Conservation (phyloP, 192 early-diverging fungal species). For the Coemansia interrupta region DNA sequence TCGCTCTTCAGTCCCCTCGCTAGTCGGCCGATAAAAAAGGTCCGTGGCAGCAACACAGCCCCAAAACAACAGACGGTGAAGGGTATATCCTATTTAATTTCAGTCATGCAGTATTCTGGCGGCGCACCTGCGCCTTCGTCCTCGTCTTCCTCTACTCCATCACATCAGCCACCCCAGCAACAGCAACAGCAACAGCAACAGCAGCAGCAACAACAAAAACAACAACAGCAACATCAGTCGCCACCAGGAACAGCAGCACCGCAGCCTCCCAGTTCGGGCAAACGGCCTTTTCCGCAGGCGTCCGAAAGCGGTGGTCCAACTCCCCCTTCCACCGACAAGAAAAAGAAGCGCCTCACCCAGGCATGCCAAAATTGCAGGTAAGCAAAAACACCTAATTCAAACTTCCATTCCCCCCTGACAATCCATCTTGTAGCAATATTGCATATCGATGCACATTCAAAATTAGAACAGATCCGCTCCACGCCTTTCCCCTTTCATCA, state of each 20-base stretch:
- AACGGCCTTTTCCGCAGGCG: conserved; percentile 8
- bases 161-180: conserved; percentile 10
- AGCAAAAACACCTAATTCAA: background rate
- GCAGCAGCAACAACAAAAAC: conserved; percentile 5
- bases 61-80: no score
- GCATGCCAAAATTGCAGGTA: conserved; percentile 54
- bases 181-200: conserved; percentile 12
- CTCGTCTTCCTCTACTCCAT: conserved; percentile 4
- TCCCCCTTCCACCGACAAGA: conserved; percentile 19
- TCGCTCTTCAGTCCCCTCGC: background rate
- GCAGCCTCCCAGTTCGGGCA: conserved; percentile 3
- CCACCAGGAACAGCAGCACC: conserved; percentile 4
- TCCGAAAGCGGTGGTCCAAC: background rate
- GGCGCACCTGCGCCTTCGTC: conserved; percentile 15
- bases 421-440: no score
- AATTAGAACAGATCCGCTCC: no score
- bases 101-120: conserved; percentile 7
- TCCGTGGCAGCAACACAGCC: no score
- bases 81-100: background rate
- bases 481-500: no score
- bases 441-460: no score
- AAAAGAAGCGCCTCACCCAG: conserved; percentile 54
- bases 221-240: conserved; percentile 3
- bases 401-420: no score
- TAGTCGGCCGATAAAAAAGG: background rate